Evolutionary conservation across 1,139 yeast genomes (phyloP), one percentile per base, ranked within the genome.

Genomic region (Candida dubliniensis): DNA sequence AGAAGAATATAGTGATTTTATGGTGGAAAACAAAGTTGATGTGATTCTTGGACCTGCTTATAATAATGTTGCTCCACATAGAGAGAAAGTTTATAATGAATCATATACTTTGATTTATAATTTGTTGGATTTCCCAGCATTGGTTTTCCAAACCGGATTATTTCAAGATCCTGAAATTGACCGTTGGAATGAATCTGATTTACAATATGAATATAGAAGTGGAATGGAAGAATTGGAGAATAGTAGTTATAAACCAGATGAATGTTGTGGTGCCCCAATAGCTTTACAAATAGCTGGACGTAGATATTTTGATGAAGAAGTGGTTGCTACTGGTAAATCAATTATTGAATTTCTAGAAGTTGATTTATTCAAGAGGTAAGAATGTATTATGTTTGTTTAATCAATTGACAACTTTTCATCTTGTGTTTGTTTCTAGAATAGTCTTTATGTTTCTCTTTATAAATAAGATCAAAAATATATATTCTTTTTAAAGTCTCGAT

Each of bases 61-160:
- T 59, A 78, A 77, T 47, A 86, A 85, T 47, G 85, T 83, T 41
- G 90, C 95, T 3, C 88, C 90, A 24, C 76, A 74, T 40, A 79
- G 82, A 11, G 82, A 79, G 40, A 76, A 79, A 44, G 77, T 85
- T 8, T 78, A 76, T 58, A 83, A 84, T 63, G 85, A 93, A 91
- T 84, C 88, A 2, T 84, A 84, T 65, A 84, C 90, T 9, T 64
- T 87, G 1, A 73, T 84, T 52, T 85, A 81, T 73, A 83, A 83
- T 59, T 57, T 83, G 43, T 63, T 82, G 51, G 89, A 83, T 58
- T 71, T 79, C 56, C 86, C 88, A 38, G 72, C 81, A 38, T 73
- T 82, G 48, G 74, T 74, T 2, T 67, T 81, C 62, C 88, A 85
- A 57, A 76, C 87, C 6, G 84, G 86, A 10, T 61, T 81, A 50